Percentiles rank a stretch among this genome's conserved stretches.
Conservation (phyloP, 1,284 basidiomycete species). For the Puccinia horiana region DNA sequence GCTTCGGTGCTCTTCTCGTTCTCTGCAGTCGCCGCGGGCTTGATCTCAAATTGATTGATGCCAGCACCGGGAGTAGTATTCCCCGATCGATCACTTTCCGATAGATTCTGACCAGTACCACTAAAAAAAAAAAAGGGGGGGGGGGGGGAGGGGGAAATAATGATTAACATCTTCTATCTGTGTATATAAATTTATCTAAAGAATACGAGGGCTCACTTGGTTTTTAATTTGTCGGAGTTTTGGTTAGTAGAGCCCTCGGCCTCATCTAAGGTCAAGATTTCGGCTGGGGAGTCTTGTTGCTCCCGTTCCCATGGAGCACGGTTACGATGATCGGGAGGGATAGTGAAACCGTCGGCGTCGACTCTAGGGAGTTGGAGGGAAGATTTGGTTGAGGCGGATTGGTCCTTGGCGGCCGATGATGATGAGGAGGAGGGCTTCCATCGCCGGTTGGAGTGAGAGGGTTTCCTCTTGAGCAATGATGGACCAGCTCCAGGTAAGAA, state of each 20-base stretch:
- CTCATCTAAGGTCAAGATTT: constrained; percentile 10
- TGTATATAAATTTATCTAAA: too few relatives aligned
- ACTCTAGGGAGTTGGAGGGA: constrained; percentile 45
- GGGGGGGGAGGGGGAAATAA: background rate
- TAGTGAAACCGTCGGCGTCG: constrained; percentile 57
- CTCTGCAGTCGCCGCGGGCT: background rate
- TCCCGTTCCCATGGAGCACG: constrained; percentile 54
- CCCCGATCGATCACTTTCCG: background rate
- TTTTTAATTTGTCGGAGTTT: background rate
- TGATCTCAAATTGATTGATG: constrained; percentile 14
- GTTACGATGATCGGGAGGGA: constrained; percentile 56
- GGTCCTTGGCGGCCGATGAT: background rate
- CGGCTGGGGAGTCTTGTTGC: constrained; percentile 50
- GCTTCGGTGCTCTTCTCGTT: background rate
- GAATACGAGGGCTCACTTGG: too few relatives aligned
- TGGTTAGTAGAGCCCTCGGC: constrained; percentile 1
- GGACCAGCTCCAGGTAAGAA: background rate
- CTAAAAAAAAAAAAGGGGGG: background rate
- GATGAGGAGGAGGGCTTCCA: background rate
- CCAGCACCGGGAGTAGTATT: background rate
- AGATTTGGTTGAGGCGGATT: background rate
- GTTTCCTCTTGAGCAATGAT: constrained; percentile 25
- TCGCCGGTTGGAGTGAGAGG: constrained; percentile 17
- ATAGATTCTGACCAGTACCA: background rate
- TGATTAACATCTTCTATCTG: too few relatives aligned